A percentile compares a stretch with the other conserved stretches of the same genome.
phyloP scores from a whole-genome alignment of 305 asterid genomes.

The Fraxinus sp. region DNA sequence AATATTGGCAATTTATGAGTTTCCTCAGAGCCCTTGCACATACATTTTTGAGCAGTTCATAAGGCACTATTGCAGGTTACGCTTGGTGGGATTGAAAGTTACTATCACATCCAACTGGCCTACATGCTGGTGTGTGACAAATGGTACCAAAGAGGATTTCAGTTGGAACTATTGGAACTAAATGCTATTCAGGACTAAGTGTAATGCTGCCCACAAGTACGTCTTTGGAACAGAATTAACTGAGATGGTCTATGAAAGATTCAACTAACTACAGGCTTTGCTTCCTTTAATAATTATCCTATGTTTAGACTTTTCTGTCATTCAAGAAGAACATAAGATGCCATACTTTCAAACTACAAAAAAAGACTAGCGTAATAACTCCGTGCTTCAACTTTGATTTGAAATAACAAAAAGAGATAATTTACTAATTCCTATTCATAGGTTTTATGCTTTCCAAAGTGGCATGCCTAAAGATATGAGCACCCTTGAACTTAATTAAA shows the following conservation, averaged over 20 bases:
- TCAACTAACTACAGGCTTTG: background rate
- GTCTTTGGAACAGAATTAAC: background rate
- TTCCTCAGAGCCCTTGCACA: background rate
- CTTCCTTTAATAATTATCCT: background rate
- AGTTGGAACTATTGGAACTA: background rate
- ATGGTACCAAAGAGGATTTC: background rate
- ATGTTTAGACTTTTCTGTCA: background rate
- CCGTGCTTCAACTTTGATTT: background rate
- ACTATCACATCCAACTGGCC: background rate
- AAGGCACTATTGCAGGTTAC: background rate
- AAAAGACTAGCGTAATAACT: background rate
- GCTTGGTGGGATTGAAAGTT: background rate
- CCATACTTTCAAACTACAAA: background rate
- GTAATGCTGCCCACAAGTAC: background rate
- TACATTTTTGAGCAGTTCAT: background rate
- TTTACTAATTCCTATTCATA: background rate
- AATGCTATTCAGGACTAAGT: background rate
- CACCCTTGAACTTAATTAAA: background rate
- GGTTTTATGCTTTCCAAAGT: background rate
- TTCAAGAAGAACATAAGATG: background rate
- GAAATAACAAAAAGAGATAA: background rate
- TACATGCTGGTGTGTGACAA: background rate
- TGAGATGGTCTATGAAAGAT: background rate
- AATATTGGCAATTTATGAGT: background rate
- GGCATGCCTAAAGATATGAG: background rate